These are phyloP conservation scores for Tetrapisispora pingtungensis DNA, from an alignment of 805 yeast genomes.

Conservation along the genomic window DNA sequence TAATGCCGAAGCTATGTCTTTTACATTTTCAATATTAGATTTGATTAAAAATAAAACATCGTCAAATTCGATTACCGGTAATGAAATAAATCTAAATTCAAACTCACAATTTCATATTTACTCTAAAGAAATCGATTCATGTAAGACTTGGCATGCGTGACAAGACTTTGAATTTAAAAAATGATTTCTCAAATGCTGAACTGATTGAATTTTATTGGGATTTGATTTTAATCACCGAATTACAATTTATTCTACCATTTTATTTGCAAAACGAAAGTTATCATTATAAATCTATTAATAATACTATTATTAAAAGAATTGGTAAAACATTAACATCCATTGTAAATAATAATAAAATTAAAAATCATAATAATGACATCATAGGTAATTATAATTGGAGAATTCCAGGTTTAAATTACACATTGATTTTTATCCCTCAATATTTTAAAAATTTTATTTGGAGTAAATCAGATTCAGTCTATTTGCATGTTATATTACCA, in stretches of 20 bases:
- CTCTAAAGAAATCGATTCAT: slow-evolving; percentile 15
- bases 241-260: slow-evolving; percentile 14
- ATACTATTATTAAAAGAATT: slow-evolving; percentile 8
- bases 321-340: slow-evolving; percentile 8
- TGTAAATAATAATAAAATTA: neutral
- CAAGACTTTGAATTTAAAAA: slow-evolving; percentile 9
- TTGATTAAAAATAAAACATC: slow-evolving; percentile 13
- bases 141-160: slow-evolving; percentile 28
- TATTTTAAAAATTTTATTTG: slow-evolving; percentile 18
- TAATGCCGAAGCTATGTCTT: slow-evolving; percentile 11
- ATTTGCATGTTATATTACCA: slow-evolving; percentile 17
- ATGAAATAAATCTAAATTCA: neutral
- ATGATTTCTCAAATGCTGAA: neutral
- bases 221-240: slow-evolving; percentile 21
- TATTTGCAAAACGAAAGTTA: neutral
- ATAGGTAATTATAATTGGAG: slow-evolving; percentile 12
- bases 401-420: slow-evolving; percentile 16
- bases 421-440: slow-evolving; percentile 18
- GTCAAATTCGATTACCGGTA: neutral
- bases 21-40: slow-evolving; percentile 16
- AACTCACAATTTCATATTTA: slow-evolving; percentile 10
- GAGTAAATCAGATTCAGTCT: slow-evolving; percentile 14
- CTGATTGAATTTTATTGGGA: slow-evolving; percentile 27
- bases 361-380: neutral
- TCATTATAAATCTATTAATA: slow-evolving; percentile 6